phyloP scores from a whole-genome alignment of 495 filamentous ascomycete genomes.

The Aspergillus mulundensis region DNA sequence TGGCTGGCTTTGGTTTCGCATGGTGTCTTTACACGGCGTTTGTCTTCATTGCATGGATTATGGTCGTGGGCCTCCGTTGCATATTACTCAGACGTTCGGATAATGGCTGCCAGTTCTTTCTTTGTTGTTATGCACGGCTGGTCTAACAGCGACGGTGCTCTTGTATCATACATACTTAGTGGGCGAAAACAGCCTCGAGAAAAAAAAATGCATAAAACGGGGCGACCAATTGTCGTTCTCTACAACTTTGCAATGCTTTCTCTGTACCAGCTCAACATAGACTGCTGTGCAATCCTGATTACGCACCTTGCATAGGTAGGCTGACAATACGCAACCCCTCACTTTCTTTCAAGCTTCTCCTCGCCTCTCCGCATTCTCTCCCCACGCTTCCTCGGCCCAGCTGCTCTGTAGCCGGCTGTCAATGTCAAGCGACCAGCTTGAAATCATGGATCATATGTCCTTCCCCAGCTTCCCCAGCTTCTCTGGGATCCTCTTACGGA shows the following conservation, averaged over 20 bases:
- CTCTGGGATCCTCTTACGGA: no score
- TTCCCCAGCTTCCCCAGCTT: neutral
- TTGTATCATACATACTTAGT: slow-evolving; percentile 17
- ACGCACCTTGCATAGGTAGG: no score
- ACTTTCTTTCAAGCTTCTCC: neutral
- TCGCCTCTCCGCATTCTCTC: neutral
- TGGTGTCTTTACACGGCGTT: slow-evolving; percentile 24
- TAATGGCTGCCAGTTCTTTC: slow-evolving; percentile 11
- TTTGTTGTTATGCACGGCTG: neutral
- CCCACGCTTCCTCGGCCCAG: neutral
- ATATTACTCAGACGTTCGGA: slow-evolving; percentile 19
- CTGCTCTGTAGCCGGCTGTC: neutral
- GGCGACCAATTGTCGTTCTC: slow-evolving; percentile 5
- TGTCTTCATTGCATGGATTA: slow-evolving; percentile 22
- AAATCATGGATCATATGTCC: neutral
- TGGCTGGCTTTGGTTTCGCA: slow-evolving; percentile 15
- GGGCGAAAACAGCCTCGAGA: neutral
- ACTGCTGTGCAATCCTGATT: neutral
- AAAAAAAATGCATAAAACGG: slow-evolving; percentile 15
- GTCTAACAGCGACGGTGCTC: slow-evolving; percentile 1
- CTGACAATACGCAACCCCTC: neutral
- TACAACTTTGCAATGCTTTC: neutral
- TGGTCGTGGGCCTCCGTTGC: slow-evolving; percentile 14
- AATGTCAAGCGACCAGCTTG: neutral
- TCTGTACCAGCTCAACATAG: neutral